A percentile compares a stretch with the other conserved stretches of the same genome.
phyloP scores from a whole-genome alignment of 176 grass and related monocot genomes.

The Lolium rigidum region DNA sequence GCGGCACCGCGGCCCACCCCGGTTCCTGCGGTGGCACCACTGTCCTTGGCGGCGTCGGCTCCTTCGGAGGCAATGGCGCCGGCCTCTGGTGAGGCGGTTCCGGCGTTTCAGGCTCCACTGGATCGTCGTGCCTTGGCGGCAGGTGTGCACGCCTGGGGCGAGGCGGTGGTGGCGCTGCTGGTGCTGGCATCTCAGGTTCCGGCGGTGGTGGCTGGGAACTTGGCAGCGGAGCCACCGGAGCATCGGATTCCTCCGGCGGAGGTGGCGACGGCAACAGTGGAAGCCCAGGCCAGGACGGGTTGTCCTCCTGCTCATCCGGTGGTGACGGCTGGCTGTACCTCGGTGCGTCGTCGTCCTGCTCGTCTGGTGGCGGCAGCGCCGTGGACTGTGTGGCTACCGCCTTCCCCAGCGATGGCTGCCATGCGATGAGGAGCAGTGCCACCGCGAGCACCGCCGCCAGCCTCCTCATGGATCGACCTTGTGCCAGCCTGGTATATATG shows the following conservation, averaged over 20 bases:
- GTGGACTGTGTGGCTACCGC: neutral
- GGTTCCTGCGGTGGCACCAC: slow-evolving; percentile 38
- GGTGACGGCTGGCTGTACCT: neutral
- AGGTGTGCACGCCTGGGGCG: neutral
- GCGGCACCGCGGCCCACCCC: neutral
- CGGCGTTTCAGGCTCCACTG: neutral
- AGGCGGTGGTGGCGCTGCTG: neutral
- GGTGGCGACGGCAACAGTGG: neutral
- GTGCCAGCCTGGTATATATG: neutral
- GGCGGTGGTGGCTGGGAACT: neutral
- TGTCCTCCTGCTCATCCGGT: neutral
- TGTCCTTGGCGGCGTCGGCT: slow-evolving; percentile 13
- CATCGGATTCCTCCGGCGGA: neutral
- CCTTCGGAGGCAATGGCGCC: neutral
- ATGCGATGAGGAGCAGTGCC: slow-evolving; percentile 35
- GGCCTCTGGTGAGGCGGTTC: neutral
- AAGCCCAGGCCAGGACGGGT: slow-evolving; percentile 10
- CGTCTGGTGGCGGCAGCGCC: neutral
- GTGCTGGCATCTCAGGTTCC: neutral
- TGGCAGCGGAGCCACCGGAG: neutral
- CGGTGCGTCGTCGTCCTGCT: neutral
- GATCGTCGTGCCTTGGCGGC: slow-evolving; percentile 4
- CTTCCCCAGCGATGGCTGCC: neutral
- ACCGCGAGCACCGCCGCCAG: neutral
- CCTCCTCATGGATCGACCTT: slow-evolving; percentile 7